A percentile compares a stretch with the other conserved stretches of the same genome.
These are phyloP conservation scores for Phytophthora megakarya DNA, from an alignment of 352 stramenopile genomes.

Conservation along the genomic window DNA sequence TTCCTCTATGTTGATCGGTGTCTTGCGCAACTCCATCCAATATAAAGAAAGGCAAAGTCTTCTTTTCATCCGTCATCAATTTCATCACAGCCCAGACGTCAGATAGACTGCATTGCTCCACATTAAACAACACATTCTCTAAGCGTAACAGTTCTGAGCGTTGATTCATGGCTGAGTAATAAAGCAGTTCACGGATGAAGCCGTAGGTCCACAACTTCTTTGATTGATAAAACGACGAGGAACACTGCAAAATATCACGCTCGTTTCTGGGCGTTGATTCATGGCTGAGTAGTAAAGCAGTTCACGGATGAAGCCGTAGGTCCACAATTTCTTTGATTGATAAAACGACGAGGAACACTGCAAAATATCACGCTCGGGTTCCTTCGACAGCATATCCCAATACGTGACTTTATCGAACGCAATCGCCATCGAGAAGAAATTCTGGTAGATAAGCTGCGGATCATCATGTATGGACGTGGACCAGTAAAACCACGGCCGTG, in stretches of 20 bases:
- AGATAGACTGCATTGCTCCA: background rate
- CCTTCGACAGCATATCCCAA: too few relatives aligned
- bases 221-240: background rate
- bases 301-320: background rate
- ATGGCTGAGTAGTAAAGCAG: background rate
- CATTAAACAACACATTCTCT: background rate
- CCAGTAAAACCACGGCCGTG: conserved; percentile 16
- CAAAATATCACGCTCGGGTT: too few relatives aligned
- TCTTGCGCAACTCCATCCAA: conserved; percentile 26
- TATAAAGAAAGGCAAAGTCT: conserved; percentile 12
- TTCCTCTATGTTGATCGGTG: background rate
- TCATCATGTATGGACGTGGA: background rate
- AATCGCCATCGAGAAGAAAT: background rate
- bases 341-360: too few relatives aligned
- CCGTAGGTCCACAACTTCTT: background rate
- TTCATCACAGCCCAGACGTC: background rate
- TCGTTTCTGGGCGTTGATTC: background rate
- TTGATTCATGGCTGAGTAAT: background rate
- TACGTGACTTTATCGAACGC: background rate
- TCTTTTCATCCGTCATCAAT: background rate
- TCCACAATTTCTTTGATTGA: background rate
- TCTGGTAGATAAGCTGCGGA: background rate
- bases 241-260: too few relatives aligned
- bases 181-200: background rate
- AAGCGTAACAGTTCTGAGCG: background rate